Base-by-base conservation (phyloP, 2,329 filamentous ascomycete species). In the Penicillium thymicola region DNA sequence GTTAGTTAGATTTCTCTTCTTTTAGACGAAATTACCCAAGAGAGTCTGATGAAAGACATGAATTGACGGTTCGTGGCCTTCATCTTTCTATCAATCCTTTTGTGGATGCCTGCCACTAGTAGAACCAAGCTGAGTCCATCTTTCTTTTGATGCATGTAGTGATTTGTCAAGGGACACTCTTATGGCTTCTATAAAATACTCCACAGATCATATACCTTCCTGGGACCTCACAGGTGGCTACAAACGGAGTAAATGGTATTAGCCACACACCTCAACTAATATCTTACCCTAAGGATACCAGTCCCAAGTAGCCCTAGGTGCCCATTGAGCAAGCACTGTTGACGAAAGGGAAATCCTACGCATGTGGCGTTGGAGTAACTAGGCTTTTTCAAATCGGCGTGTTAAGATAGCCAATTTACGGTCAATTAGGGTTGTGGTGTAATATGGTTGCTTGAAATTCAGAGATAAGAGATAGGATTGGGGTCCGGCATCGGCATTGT, bases 401-500 rank as follows among this genome's bases (percentile, higher is more conserved):
- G n/a, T n/a, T n/a, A n/a, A n/a, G n/a, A n/a, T n/a, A 21, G n/a
- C 18, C 14, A 23, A 11, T 32, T 34, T 23, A 32, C 10, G 2
- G 23, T n/a, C 25, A 43, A 27, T 43, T 43, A 43, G 25, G 41
- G 41, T 44, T 44, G 10, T 28, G 25, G 25, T 44, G 42, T 11
- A 25, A 46, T 16, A 14, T 23, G 8, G 37, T 13, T 11, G 30
- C 25, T 34, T n/a, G 11, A 46, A 38, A 30, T 50, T 9, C 10
- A 50, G 23, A 43, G 49, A 54, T 53, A 54, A 57, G 54, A 28
- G 36, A 42, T 25, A 43, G 30, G 21, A 30, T 18, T 40, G 40
- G 27, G 49, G 32, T 54, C 55, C 55, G 55, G 32, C 50, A 57
- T 57, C 55, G 55, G 55, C 55, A 25, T 40, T 38, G 32, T 38